Conservation (phyloP, 2,329 filamentous ascomycete genomes). For the Purpureocillium lavendulum region DNA sequence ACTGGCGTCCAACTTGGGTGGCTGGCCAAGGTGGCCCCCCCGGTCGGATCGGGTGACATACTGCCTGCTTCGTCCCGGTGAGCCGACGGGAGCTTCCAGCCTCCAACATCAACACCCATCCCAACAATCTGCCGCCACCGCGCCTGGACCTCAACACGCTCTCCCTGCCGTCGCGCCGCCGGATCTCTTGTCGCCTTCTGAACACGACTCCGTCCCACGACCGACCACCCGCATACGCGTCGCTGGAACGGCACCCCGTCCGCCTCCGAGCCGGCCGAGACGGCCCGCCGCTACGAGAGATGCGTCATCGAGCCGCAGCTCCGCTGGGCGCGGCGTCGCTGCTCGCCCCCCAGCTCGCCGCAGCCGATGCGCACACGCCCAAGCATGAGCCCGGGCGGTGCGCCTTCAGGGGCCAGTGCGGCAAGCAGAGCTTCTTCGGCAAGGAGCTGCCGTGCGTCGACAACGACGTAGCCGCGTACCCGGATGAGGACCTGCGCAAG, state of each 20-base stretch:
- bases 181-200: not conserved
- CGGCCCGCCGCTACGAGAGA: conserved; percentile 8
- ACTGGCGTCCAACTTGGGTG: too few relatives aligned
- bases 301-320: conserved; percentile 22
- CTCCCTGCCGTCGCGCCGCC: too few relatives aligned
- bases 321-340: conserved; percentile 21
- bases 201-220: too few relatives aligned
- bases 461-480: conserved; percentile 72
- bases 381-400: conserved; percentile 84
- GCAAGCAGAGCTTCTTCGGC: conserved; percentile 83
- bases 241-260: too few relatives aligned
- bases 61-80: too few relatives aligned
- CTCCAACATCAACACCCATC: too few relatives aligned
- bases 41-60: too few relatives aligned
- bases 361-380: conserved; percentile 31
- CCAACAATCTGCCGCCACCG: too few relatives aligned
- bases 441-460: conserved; percentile 87
- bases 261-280: not conserved
- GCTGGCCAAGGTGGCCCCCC: too few relatives aligned
- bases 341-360: conserved; percentile 17
- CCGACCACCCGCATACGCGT: too few relatives aligned
- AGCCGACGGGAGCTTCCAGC: too few relatives aligned
- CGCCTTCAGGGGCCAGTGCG: conserved; percentile 85
- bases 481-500: conserved; percentile 61
- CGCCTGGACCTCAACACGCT: too few relatives aligned